Conservation (phyloP, 179 eudicot species). For the Sideroxylon spinosum region DNA sequence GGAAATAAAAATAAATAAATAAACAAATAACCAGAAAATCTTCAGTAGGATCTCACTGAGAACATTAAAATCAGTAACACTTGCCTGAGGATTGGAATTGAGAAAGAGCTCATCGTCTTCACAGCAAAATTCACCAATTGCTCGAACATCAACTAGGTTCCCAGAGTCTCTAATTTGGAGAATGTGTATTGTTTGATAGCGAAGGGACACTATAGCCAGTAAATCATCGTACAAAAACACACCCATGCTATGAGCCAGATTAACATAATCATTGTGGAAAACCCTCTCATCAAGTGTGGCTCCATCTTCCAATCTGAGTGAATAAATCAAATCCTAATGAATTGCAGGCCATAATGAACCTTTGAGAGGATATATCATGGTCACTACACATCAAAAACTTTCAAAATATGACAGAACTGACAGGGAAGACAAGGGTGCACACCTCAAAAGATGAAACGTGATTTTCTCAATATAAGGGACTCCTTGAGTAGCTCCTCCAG, state of each 20-base stretch:
- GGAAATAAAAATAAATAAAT: too few species aligned
- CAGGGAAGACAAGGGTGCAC: constrained; percentile 13
- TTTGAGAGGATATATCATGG: not conserved
- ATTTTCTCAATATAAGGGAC: constrained; percentile 86
- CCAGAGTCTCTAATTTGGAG: constrained; percentile 94
- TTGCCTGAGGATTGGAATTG: constrained; percentile 77
- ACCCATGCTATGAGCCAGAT: constrained; percentile 77
- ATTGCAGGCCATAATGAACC: not conserved
- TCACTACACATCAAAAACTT: not conserved
- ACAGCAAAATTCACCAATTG: constrained; percentile 83
- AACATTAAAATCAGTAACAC: constrained; percentile 19
- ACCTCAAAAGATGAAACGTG: constrained; percentile 89
- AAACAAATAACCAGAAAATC: not conserved
- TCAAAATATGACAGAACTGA: not conserved
- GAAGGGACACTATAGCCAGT: constrained; percentile 87
- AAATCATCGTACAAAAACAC: constrained; percentile 87
- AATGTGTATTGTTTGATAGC: constrained; percentile 87
- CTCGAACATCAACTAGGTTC: constrained; percentile 77
- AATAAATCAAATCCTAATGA: constrained; percentile 14
- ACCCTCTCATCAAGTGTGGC: constrained; percentile 75
- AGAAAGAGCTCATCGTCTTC: constrained; percentile 96
- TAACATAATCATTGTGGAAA: constrained; percentile 79
- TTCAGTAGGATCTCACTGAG: not conserved
- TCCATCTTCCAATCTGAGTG: constrained; percentile 85
- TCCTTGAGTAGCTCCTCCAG: constrained; percentile 79